Evolutionary conservation across 192 early-diverging fungal species (phyloP).

Genomic region (Linnemannia elongata): DNA sequence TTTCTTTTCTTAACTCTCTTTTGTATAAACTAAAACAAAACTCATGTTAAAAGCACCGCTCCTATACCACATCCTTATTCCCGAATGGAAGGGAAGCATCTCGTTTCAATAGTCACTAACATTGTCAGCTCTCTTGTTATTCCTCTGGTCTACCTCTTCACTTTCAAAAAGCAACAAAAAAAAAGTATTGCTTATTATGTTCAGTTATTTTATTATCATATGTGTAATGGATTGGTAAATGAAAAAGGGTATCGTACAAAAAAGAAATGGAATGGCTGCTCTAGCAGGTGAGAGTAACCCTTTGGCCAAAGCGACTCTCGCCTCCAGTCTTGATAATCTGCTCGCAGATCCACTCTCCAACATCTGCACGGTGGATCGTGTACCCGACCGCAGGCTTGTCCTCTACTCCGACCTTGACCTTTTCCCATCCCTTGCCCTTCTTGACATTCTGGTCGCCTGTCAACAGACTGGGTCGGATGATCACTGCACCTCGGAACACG

Average conservation of each 20-base stretch:
- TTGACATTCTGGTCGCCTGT: conserved; percentile 33
- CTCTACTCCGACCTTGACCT: conserved; percentile 29
- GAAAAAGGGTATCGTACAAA: neutral
- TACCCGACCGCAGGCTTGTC: conserved; percentile 35
- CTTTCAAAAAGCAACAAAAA: too few species aligned
- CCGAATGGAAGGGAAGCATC: too few species aligned
- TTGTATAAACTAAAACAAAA: too few species aligned
- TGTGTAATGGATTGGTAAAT: too few species aligned
- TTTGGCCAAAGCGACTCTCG: conserved; percentile 6
- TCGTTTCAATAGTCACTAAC: too few species aligned
- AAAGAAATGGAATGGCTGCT: neutral
- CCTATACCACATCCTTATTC: too few species aligned
- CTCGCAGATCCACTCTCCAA: conserved; percentile 45
- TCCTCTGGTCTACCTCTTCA: too few species aligned
- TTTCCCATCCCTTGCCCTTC: conserved; percentile 35
- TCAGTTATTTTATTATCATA: too few species aligned
- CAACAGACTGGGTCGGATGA: conserved; percentile 32
- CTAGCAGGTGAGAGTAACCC: conserved; percentile 21
- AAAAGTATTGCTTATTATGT: too few species aligned
- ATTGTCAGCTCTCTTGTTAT: too few species aligned
- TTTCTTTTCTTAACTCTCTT: too few species aligned
- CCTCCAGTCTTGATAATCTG: conserved; percentile 17
- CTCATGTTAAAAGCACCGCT: too few species aligned
- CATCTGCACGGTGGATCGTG: conserved; percentile 26
- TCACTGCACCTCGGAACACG: conserved; percentile 31